Percentiles rank a stretch among this genome's conserved stretches.
phyloP scores from a whole-genome alignment of 1,139 yeast species.

The Blastobotrys serpentis region DNA sequence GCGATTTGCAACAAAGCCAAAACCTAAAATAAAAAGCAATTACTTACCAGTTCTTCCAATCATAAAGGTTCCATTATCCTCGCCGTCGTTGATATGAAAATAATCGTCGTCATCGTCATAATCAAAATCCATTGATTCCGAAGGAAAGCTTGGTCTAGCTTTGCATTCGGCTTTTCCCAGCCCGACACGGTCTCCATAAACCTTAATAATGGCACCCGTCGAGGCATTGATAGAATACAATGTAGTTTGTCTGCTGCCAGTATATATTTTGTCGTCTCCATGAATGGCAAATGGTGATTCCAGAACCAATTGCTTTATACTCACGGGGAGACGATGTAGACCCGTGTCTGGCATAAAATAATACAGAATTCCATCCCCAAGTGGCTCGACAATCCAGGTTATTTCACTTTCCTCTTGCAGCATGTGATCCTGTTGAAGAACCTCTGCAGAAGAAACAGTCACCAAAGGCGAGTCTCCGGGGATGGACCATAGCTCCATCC shows the following conservation, averaged over 20 bases:
- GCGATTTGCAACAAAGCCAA: background rate
- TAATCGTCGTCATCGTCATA: slow-evolving; percentile 21
- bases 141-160: slow-evolving; percentile 7
- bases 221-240: slow-evolving; percentile 70
- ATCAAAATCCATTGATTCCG: slow-evolving; percentile 16
- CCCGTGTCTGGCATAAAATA: slow-evolving; percentile 80
- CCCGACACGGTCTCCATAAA: slow-evolving; percentile 54
- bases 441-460: slow-evolving; percentile 24
- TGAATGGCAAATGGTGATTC: slow-evolving; percentile 68
- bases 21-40: background rate
- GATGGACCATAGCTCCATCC: slow-evolving; percentile 76
- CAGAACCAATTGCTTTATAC: slow-evolving; percentile 72
- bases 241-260: slow-evolving; percentile 79
- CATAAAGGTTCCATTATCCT: slow-evolving; percentile 35
- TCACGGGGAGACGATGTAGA: slow-evolving; percentile 75
- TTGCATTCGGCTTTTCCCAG: slow-evolving; percentile 31
- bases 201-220: slow-evolving; percentile 73
- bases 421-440: slow-evolving; percentile 16
- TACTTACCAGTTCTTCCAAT: slow-evolving; percentile 39
- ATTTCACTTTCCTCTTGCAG: slow-evolving; percentile 37
- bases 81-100: slow-evolving; percentile 15
- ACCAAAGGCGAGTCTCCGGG: slow-evolving; percentile 45
- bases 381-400: slow-evolving; percentile 89
- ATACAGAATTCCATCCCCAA: slow-evolving; percentile 80
- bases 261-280: slow-evolving; percentile 86